Evolutionary conservation across 1,284 basidiomycete species (phyloP).

Genomic region (Papiliotrema laurentii): DNA sequence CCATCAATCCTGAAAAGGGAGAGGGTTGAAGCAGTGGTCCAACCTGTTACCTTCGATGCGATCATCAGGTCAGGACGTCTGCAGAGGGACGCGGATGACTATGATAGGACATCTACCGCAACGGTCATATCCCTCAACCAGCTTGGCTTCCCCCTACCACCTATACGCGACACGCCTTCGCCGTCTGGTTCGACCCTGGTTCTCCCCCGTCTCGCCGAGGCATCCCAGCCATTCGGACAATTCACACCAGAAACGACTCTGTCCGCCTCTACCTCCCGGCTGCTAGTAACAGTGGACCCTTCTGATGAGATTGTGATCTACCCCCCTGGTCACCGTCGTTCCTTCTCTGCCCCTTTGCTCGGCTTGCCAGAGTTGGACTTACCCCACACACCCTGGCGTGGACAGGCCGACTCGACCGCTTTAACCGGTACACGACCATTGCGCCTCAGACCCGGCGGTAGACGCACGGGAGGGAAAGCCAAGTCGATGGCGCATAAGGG

Average conservation of each 20-base stretch:
- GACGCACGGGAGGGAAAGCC: background rate
- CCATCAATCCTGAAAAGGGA: too few relatives aligned
- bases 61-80: too few relatives aligned
- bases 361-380: background rate
- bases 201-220: background rate
- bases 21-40: background rate
- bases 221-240: too few relatives aligned
- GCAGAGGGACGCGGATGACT: too few relatives aligned
- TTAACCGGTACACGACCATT: background rate
- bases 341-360: conserved; percentile 7
- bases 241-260: background rate
- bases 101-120: conserved; percentile 11
- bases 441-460: background rate
- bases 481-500: conserved; percentile 2
- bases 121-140: conserved; percentile 13
- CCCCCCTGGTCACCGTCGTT: conserved; percentile 13
- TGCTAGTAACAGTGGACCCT: background rate
- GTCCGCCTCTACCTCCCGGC: background rate
- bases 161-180: background rate
- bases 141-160: conserved; percentile 17
- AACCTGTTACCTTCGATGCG: too few relatives aligned
- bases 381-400: conserved; percentile 7
- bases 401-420: background rate
- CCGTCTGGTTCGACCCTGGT: background rate
- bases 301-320: conserved; percentile 16